Base-by-base conservation (phyloP, 1,139 yeast genomes). In the Taiozyma sp. region DNA sequence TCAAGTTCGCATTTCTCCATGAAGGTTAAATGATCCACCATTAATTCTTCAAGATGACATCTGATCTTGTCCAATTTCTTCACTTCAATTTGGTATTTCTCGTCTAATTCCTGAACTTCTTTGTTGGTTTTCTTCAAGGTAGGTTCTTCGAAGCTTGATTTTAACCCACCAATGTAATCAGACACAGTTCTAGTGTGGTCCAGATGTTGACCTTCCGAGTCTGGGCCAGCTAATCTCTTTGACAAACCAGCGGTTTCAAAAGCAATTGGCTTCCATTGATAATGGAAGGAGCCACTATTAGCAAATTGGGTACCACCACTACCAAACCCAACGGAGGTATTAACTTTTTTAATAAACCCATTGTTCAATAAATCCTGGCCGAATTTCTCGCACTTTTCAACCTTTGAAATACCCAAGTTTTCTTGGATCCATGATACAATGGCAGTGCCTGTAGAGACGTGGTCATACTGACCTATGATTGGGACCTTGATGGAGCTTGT, bases 1-100 rank as follows among this genome's bases (percentile, higher is more conserved):
- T 89, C 96, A 46, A 80, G 68, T 69, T 89, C 97, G 68, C 96
- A 87, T 57, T 85, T 79, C 64, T 88, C 95, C 88, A 89, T 83
- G 64, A 85, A 85, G 19, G 83, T 71, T 51, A 85, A 73, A 62
- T 88, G 95, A 58, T 85, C 91, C 70, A 87, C 79, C 48, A 86
- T 74, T 29, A 80, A 62, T 62, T 87, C 95, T 67, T 89, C 97
- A 50, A 87, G 74, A 48, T 80, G 81, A 64, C 95, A 86, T 55
- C 96, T 77, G 21, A 80, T 65, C 43, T 74, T 74, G 62, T 90
- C 97, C 55, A 86, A 72, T 45, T 77, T 80, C 44, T 72, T 68
- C 9, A 88, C 83, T 48, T 77, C 75, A 41, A 71, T 72, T 56
- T 74, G 79, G 68, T 88, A 89, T 53, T 76, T 75, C n/a, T 67